Conservation (phyloP, 345 rosid species). For the Draba incana region DNA sequence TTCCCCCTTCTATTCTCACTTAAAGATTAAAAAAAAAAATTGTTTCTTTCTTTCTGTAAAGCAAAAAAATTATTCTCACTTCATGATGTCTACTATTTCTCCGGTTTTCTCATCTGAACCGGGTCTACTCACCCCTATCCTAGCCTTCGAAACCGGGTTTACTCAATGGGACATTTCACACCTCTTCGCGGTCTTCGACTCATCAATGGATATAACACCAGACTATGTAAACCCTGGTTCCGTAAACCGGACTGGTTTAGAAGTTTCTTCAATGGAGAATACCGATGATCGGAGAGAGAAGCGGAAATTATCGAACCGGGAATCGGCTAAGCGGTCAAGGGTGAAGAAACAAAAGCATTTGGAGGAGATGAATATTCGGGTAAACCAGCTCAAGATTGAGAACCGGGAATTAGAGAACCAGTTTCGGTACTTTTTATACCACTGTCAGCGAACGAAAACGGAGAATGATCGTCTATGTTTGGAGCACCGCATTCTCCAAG, state of each 20-base stretch:
- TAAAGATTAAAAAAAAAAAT: not conserved
- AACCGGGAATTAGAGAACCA: slow-evolving; percentile 71
- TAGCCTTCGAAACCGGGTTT: slow-evolving; percentile 52
- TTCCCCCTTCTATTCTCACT: slow-evolving; percentile 57
- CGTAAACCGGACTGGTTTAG: slow-evolving; percentile 32
- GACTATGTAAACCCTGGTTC: slow-evolving; percentile 42
- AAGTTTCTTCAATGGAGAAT: slow-evolving; percentile 1
- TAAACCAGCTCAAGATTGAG: slow-evolving; percentile 66
- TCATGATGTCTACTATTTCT: slow-evolving; percentile 59
- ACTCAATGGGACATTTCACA: slow-evolving; percentile 58
- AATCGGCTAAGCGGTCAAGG: slow-evolving; percentile 87
- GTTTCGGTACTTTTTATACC: slow-evolving; percentile 50
- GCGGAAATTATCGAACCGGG: slow-evolving; percentile 89
- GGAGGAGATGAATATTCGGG: slow-evolving; percentile 72
- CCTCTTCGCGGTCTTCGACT: slow-evolving; percentile 41
- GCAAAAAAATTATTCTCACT: not conserved
- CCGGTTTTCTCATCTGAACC: slow-evolving; percentile 47
- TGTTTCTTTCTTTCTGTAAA: not conserved
- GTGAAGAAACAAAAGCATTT: slow-evolving; percentile 81
- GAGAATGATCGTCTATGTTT: slow-evolving; percentile 72
- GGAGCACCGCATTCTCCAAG: slow-evolving; percentile 58
- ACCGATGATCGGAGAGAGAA: slow-evolving; percentile 64
- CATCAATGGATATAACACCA: slow-evolving; percentile 44
- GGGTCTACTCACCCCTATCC: slow-evolving; percentile 42
- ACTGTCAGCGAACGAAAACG: slow-evolving; percentile 44